Conservation (phyloP, 164 flowering plant species). For the Stephania yunnanensis region DNA sequence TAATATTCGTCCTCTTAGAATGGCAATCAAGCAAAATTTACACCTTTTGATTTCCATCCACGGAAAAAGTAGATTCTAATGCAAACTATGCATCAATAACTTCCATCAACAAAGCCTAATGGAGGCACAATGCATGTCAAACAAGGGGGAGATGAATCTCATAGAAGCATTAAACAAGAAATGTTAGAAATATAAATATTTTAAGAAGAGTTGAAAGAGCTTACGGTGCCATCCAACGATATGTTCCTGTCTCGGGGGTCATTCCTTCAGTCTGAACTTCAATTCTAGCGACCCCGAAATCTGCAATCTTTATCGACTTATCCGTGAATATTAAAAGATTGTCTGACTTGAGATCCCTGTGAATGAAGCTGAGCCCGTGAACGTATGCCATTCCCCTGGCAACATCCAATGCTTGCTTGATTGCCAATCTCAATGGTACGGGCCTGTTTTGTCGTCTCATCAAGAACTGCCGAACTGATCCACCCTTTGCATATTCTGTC, state of each 20-base stretch:
- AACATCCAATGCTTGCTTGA: constrained; percentile 72
- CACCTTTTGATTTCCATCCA: no score
- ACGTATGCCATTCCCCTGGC: constrained; percentile 77
- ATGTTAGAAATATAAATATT: neutral
- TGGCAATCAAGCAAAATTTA: no score
- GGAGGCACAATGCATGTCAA: neutral
- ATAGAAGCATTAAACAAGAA: neutral
- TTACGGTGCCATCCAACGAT: constrained; percentile 91
- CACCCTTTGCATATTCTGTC: constrained; percentile 73
- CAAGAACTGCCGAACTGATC: constrained; percentile 62
- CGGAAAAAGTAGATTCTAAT: no score
- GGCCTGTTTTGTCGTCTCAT: constrained; percentile 47
- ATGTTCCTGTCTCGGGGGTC: constrained; percentile 81
- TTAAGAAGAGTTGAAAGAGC: constrained; percentile 15
- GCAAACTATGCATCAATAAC: no score
- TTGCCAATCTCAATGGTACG: constrained; percentile 54
- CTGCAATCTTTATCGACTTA: constrained; percentile 65
- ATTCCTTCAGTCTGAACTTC: constrained; percentile 76
- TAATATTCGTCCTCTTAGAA: no score
- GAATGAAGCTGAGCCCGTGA: constrained; percentile 59
- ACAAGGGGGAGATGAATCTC: constrained; percentile 1
- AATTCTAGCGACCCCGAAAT: constrained; percentile 74
- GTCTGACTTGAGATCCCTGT: constrained; percentile 64
- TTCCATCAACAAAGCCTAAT: no score
- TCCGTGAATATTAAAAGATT: constrained; percentile 51